phyloP scores from a whole-genome alignment of 1,284 basidiomycete genomes.

The Stereum hirsutum region DNA sequence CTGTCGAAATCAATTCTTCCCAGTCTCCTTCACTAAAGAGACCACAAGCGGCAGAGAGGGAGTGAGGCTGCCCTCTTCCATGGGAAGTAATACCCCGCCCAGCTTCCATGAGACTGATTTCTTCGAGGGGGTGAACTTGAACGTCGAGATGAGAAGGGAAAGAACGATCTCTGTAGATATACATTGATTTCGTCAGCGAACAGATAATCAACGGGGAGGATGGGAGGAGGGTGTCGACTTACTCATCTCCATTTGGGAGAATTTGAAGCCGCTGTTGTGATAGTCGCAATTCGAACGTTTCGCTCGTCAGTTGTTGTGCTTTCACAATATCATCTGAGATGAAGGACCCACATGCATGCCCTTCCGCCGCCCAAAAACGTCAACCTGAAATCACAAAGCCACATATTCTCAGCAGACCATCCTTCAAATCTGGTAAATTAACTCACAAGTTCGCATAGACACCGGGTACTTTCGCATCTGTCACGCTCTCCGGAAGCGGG shows the following conservation, averaged over 20 bases:
- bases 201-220: neutral
- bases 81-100: neutral
- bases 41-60: neutral
- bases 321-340: neutral
- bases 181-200: neutral
- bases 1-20: too few relatives aligned
- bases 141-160: neutral
- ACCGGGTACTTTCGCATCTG: conserved; percentile 2
- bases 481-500: conserved; percentile 1
- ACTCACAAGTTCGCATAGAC: conserved; percentile 3
- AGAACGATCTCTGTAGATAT: neutral
- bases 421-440: neutral
- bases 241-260: conserved; percentile 5
- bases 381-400: neutral
- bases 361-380: conserved; percentile 7
- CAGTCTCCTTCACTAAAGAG: neutral
- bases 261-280: conserved; percentile 1
- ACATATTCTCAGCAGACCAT: neutral
- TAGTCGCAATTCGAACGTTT: neutral
- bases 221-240: neutral
- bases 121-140: neutral
- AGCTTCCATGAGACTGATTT: neutral
- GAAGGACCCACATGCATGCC: conserved; percentile 2
- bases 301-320: neutral
- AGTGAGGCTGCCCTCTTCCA: neutral